Conservation (phyloP, 2,329 filamentous ascomycete species). For the Cladorrhinum sp. region DNA sequence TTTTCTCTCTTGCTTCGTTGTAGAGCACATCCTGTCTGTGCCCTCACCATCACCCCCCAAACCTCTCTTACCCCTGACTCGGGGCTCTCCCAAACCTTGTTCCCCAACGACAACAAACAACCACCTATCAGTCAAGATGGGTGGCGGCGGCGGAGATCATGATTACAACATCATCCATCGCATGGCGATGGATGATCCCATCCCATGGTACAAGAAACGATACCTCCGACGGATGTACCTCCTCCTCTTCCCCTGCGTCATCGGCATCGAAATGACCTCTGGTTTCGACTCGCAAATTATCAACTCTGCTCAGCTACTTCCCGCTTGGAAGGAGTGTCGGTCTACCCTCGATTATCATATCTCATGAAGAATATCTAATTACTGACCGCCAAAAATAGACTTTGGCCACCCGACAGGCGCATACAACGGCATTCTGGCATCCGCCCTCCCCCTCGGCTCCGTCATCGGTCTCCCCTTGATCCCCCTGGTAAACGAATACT, state of each 20-base stretch:
- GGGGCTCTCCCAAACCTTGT: not conserved
- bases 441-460: conserved; percentile 59
- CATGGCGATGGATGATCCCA: conserved; percentile 40
- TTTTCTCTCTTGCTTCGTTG: not conserved
- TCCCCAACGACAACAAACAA: not conserved
- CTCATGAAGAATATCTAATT: not conserved
- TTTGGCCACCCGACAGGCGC: conserved; percentile 46
- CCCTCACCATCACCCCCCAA: not conserved
- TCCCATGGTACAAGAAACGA: conserved; percentile 54
- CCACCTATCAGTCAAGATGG: conserved; percentile 20
- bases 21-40: not conserved
- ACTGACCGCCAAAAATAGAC: conserved; percentile 29
- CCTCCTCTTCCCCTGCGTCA: conserved; percentile 54
- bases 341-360: not conserved
- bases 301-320: conserved; percentile 39
- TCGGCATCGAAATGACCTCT: conserved; percentile 60
- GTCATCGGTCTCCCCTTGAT: conserved; percentile 59
- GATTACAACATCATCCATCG: conserved; percentile 36
- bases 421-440: conserved; percentile 53
- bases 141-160: conserved; percentile 13
- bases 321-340: conserved; percentile 36
- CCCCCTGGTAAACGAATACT: conserved; percentile 51
- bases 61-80: not conserved
- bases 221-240: conserved; percentile 55
- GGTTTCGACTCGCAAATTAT: conserved; percentile 51